A percentile compares a stretch with the other conserved stretches of the same genome.
phyloP scores from a whole-genome alignment of 1,284 basidiomycete species.

The Naganishia albida region DNA sequence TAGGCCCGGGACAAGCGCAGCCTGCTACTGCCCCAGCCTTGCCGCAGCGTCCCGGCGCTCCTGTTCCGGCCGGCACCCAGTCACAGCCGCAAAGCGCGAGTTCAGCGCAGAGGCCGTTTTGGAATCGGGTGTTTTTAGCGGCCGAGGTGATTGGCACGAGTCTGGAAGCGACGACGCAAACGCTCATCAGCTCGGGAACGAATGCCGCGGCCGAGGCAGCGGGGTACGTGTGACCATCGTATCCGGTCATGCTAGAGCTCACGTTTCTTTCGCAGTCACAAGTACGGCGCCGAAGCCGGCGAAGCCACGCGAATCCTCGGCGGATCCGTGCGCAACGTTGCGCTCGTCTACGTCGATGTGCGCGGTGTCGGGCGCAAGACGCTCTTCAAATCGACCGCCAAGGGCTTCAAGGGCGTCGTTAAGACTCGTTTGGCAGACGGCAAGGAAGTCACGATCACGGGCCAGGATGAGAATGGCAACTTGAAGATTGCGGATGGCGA shows the following conservation, averaged over 20 bases:
- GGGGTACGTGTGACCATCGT: slow-evolving; percentile 57
- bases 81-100: slow-evolving; percentile 5
- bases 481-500: slow-evolving; percentile 26
- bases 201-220: slow-evolving; percentile 63
- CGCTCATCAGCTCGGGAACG: slow-evolving; percentile 64
- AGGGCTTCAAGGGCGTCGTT: slow-evolving; percentile 51
- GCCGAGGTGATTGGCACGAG: slow-evolving; percentile 72
- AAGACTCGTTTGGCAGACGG: slow-evolving; percentile 34
- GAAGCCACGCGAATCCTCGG: slow-evolving; percentile 63
- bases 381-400: slow-evolving; percentile 60
- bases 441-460: slow-evolving; percentile 29
- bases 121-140: slow-evolving; percentile 62
- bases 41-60: not conserved
- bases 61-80: not conserved
- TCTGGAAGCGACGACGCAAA: slow-evolving; percentile 65
- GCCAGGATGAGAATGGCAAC: slow-evolving; percentile 27
- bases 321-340: slow-evolving; percentile 67
- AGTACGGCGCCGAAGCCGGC: slow-evolving; percentile 67
- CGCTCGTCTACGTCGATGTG: slow-evolving; percentile 74
- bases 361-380: slow-evolving; percentile 69
- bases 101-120: slow-evolving; percentile 42
- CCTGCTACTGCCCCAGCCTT: not conserved
- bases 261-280: slow-evolving; percentile 41
- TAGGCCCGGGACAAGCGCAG: not conserved
- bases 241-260: slow-evolving; percentile 9